Conservation (phyloP, 1,139 yeast species). For the Suhomyces bolitotheri region DNA sequence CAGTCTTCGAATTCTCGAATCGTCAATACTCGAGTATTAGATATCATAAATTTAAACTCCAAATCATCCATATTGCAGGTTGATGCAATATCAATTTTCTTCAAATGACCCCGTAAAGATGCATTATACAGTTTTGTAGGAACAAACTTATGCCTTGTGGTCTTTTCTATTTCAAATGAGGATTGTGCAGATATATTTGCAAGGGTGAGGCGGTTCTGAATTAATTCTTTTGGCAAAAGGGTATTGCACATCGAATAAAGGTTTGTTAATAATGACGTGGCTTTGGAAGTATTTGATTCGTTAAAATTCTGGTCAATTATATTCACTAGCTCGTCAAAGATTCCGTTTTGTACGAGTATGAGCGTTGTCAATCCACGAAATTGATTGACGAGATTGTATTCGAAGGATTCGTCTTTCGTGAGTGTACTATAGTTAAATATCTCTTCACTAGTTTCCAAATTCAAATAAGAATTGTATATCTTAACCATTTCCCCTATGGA, state of each 20-base stretch:
- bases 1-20: slow-evolving; percentile 81
- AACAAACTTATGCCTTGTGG: slow-evolving; percentile 30
- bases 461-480: slow-evolving; percentile 8
- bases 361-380: slow-evolving; percentile 60
- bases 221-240: slow-evolving; percentile 48
- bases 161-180: slow-evolving; percentile 45
- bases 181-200: slow-evolving; percentile 16
- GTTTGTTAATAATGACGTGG: slow-evolving; percentile 64
- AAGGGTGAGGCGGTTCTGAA: slow-evolving; percentile 14
- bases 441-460: slow-evolving; percentile 1
- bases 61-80: slow-evolving; percentile 63
- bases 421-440: slow-evolving; percentile 3
- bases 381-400: slow-evolving; percentile 47
- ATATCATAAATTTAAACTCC: slow-evolving; percentile 65
- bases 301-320: slow-evolving; percentile 51
- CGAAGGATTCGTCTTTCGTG: slow-evolving; percentile 8
- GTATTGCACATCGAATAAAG: slow-evolving; percentile 55
- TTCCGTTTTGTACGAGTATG: slow-evolving; percentile 55
- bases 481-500: slow-evolving; percentile 35
- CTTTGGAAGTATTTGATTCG: slow-evolving; percentile 53
- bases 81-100: slow-evolving; percentile 6
- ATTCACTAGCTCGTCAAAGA: slow-evolving; percentile 49
- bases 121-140: slow-evolving; percentile 26
- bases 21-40: slow-evolving; percentile 68
- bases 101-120: slow-evolving; percentile 9